Evolutionary conservation across 2,329 filamentous ascomycete genomes (phyloP).

Genomic region (Beauveria varroae): DNA sequence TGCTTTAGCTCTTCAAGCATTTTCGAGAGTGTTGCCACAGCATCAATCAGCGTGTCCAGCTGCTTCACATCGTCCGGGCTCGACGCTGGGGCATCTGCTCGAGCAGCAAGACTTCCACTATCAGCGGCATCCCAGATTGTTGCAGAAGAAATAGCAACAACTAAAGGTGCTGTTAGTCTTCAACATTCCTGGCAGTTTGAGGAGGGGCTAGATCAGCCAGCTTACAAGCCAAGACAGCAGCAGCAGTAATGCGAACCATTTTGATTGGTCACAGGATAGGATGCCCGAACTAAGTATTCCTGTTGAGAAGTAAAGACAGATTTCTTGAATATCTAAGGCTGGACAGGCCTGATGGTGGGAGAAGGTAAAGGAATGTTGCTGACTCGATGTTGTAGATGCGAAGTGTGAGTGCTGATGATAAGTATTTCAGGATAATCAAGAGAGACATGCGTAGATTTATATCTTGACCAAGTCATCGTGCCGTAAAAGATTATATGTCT

Average conservation of each 20-base stretch:
- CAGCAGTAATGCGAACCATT: background rate
- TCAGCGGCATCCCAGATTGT: background rate
- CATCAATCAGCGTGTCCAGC: background rate
- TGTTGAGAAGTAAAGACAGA: background rate
- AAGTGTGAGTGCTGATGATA: background rate
- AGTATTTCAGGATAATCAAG: background rate
- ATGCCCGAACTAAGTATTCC: background rate
- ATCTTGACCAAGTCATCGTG: background rate
- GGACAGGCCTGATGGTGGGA: background rate
- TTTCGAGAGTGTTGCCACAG: background rate
- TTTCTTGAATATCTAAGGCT: background rate
- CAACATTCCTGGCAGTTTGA: background rate
- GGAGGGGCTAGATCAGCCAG: background rate
- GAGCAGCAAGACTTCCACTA: background rate
- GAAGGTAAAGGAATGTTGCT: background rate
- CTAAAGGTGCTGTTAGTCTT: background rate
- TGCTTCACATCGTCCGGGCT: background rate
- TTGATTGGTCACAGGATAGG: background rate
- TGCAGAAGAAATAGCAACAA: background rate
- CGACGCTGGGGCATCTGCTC: background rate
- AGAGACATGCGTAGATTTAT: background rate
- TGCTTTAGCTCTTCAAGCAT: background rate
- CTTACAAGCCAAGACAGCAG: background rate
- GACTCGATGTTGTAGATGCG: background rate
- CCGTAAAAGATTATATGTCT: background rate